A percentile compares a stretch with the other conserved stretches of the same genome.
These are phyloP conservation scores for Albatrellus ellisii DNA, from an alignment of 768 basidiomycete genomes.

Conservation along the genomic window DNA sequence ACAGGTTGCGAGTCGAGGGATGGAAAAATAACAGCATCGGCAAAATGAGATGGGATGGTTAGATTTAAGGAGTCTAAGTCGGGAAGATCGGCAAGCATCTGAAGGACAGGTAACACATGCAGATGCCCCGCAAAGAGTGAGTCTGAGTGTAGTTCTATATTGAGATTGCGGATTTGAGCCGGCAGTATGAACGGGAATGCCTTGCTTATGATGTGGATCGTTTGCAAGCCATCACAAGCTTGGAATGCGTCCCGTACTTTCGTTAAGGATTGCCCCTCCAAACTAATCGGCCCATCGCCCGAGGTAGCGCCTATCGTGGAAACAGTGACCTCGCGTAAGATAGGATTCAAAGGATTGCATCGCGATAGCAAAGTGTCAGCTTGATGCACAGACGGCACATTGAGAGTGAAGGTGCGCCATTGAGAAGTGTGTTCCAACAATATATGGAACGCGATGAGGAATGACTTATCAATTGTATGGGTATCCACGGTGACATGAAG, in stretches of 20 bases:
- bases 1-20: conserved; percentile 11
- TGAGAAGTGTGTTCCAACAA: conserved; percentile 26
- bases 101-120: conserved; percentile 10
- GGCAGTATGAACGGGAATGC: conserved; percentile 8
- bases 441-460: conserved; percentile 13
- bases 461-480: conserved; percentile 21
- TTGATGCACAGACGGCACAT: conserved; percentile 24
- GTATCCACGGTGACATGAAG: conserved; percentile 31
- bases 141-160: conserved; percentile 10
- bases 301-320: conserved; percentile 7
- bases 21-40: conserved; percentile 15
- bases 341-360: conserved; percentile 24
- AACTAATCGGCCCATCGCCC: background rate
- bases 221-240: conserved; percentile 22
- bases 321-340: conserved; percentile 23
- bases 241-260: conserved; percentile 16
- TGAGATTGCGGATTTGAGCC: conserved; percentile 6
- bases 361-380: conserved; percentile 26
- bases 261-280: conserved; percentile 7
- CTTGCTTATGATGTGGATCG: conserved; percentile 6
- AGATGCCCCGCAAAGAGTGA: conserved; percentile 14
- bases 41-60: conserved; percentile 21
- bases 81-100: conserved; percentile 26
- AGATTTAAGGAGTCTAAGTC: conserved; percentile 29
- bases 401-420: conserved; percentile 33